These are phyloP conservation scores for Rhododendron griersonianum DNA, from an alignment of 148 eudicot species.

Conservation along the genomic window DNA sequence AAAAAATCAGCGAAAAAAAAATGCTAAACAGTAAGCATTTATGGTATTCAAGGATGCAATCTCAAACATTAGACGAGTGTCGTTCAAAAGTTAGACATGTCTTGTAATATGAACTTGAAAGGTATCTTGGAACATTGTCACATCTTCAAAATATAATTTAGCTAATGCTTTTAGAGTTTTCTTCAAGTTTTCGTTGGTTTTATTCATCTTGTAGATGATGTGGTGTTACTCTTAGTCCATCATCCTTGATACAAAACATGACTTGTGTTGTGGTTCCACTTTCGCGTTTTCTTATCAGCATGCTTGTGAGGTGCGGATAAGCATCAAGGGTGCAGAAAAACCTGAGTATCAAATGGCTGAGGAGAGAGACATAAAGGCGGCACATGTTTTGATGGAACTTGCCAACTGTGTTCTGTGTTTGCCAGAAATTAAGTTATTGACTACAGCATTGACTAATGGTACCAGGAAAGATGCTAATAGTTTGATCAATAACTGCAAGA, in stretches of 20 bases:
- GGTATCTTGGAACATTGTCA: background rate
- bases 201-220: background rate
- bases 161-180: background rate
- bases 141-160: background rate
- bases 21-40: background rate
- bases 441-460: background rate
- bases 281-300: background rate
- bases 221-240: background rate
- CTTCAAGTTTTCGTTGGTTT: background rate
- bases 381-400: conserved; percentile 10
- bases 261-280: background rate
- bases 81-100: background rate
- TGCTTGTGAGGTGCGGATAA: conserved; percentile 15
- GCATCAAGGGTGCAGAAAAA: conserved; percentile 29
- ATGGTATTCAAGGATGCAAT: background rate
- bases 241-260: background rate
- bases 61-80: background rate
- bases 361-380: conserved; percentile 29
- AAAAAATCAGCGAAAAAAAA: background rate
- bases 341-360: conserved; percentile 36
- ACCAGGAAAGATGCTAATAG: background rate
- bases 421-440: background rate
- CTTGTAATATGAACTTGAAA: background rate
- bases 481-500: conserved; percentile 22
- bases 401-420: background rate